Base-by-base conservation (phyloP, 306 rosid species). In the Betula pendula region DNA sequence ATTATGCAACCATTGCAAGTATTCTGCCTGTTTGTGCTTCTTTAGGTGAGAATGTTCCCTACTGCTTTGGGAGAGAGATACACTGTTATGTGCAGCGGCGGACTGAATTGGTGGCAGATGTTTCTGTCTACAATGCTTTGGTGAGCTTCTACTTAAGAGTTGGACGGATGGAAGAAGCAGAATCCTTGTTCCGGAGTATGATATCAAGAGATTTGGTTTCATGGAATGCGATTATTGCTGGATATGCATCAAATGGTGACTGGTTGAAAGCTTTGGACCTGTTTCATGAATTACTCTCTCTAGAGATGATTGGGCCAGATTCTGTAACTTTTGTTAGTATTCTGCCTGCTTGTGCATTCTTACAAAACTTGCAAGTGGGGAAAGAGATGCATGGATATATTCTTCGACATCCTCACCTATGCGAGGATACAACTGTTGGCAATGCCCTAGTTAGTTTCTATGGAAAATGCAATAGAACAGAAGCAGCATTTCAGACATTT, bases 221-320 rank as follows among this genome's bases (percentile, higher is more conserved):
- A 63, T 92, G 97, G 98, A 94, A 94, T 85, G 83, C 95, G 75
- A 69, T 92, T 65, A 89, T 94, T 55, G 87, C 95, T 0, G 98
- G 98, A 77, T 89, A 82, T 80, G 17, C 92, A 43, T 88, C 82
- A 43, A 85, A 86, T 79, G 89, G 89, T 60, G 84, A 90, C 77
- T 88, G 97, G 96, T 81, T 86, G 75, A 89, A 89, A 87, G 91
- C 97, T 52, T 70, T 94, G 84, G 82, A 81, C 70, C 72, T 79
- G 29, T 94, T 94, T 68, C 49, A 70, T 66, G 79, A 85, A 75
- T 81, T 94, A 83, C 73, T 81, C 50, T 82, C 83, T 70, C 19
- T 79, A 19, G 84, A 58, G 53, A 71, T 10, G 43, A 77, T 87
- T 55, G 47, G 70, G 75, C 88, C 87, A 45, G 96, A 94, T 85